These are phyloP conservation scores for Mrakia gelida DNA, from an alignment of 768 basidiomycete genomes.

Conservation along the genomic window DNA sequence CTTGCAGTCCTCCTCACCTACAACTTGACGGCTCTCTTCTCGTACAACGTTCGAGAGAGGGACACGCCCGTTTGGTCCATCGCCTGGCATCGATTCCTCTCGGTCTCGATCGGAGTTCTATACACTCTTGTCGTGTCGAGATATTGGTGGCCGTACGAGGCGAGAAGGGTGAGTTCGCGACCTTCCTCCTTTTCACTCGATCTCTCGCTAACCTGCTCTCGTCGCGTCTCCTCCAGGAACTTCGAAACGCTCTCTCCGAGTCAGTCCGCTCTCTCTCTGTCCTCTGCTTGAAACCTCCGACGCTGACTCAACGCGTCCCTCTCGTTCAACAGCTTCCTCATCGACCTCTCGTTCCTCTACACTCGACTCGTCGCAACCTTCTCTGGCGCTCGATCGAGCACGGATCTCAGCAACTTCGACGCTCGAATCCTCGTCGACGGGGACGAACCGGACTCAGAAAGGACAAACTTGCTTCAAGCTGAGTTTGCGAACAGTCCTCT, in stretches of 20 bases:
- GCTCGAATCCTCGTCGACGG: constrained; percentile 18
- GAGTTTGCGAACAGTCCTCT: constrained; percentile 24
- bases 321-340: constrained; percentile 62
- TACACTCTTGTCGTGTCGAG: constrained; percentile 85
- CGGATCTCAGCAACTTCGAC: neutral
- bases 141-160: constrained; percentile 95
- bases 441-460: constrained; percentile 37
- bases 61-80: constrained; percentile 63
- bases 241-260: constrained; percentile 82
- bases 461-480: constrained; percentile 21
- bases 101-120: constrained; percentile 78
- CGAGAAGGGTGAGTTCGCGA: constrained; percentile 41
- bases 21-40: constrained; percentile 43
- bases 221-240: constrained; percentile 52
- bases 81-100: constrained; percentile 68
- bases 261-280: constrained; percentile 41
- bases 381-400: constrained; percentile 48
- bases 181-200: neutral
- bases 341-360: constrained; percentile 93
- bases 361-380: constrained; percentile 85
- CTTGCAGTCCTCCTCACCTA: constrained; percentile 19
- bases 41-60: constrained; percentile 71
- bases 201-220: neutral
- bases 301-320: no score
- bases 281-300: neutral